Percentiles rank a stretch among this genome's conserved stretches.
These are phyloP conservation scores for Baeospora myosura DNA, from an alignment of 1,284 basidiomycete genomes.

Conservation along the genomic window DNA sequence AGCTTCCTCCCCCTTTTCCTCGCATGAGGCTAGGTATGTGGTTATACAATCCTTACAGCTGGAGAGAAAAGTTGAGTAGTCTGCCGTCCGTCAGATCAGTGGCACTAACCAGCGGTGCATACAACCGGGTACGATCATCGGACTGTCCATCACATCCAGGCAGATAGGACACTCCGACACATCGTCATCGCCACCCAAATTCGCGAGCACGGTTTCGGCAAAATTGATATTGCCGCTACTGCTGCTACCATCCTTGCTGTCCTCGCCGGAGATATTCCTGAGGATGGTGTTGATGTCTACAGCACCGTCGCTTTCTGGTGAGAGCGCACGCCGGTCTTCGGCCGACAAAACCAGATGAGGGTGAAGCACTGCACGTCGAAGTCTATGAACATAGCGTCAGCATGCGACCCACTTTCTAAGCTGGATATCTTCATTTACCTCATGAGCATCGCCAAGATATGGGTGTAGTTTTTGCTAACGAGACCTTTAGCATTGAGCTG, in stretches of 20 bases:
- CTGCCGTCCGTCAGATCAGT: background rate
- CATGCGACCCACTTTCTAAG: conserved; percentile 7
- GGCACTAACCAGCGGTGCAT: conserved; percentile 66
- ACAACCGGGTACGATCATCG: conserved; percentile 70
- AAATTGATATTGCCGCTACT: conserved; percentile 45
- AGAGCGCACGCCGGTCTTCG: conserved; percentile 36
- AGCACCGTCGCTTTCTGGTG: conserved; percentile 34
- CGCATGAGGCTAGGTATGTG: conserved; percentile 55
- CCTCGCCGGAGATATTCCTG: conserved; percentile 49
- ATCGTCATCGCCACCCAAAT: conserved; percentile 28
- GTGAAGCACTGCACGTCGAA: conserved; percentile 83
- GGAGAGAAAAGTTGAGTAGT: background rate
- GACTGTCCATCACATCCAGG: conserved; percentile 64
- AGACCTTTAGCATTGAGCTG: conserved; percentile 69
- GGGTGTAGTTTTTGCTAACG: conserved; percentile 80
- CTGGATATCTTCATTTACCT: conserved; percentile 38
- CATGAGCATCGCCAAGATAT: conserved; percentile 89
- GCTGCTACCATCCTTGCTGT: conserved; percentile 22
- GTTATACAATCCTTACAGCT: conserved; percentile 84
- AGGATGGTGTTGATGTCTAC: conserved; percentile 62
- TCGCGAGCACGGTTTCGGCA: conserved; percentile 36
- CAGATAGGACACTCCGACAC: conserved; percentile 77
- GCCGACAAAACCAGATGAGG: conserved; percentile 65
- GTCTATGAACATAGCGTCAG: conserved; percentile 31
- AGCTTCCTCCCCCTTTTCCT: conserved; percentile 59